Percentiles rank a stretch among this genome's conserved stretches.
phyloP scores from a whole-genome alignment of 768 basidiomycete species.

The Psilocybe subaeruginosa region DNA sequence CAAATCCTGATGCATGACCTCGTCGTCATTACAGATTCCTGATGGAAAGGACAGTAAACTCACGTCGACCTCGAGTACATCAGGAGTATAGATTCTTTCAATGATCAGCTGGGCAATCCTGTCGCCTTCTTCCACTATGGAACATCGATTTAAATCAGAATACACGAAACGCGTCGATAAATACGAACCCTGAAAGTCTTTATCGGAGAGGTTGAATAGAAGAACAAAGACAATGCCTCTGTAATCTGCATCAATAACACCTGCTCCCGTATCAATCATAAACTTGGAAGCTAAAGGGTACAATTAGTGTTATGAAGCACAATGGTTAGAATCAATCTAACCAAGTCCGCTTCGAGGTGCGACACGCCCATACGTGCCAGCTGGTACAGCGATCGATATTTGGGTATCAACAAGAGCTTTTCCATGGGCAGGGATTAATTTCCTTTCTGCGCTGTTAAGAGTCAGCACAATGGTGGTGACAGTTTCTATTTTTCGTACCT shows the following conservation, averaged over 20 bases:
- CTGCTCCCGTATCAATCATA: slow-evolving; percentile 97
- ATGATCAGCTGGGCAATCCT: slow-evolving; percentile 95
- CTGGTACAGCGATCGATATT: slow-evolving; percentile 90
- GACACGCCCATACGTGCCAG: slow-evolving; percentile 94
- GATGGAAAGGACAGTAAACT: slow-evolving; percentile 29
- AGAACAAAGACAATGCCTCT: slow-evolving; percentile 89
- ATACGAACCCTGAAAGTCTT: slow-evolving; percentile 73
- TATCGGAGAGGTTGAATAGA: slow-evolving; percentile 89
- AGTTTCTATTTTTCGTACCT: slow-evolving; percentile 52
- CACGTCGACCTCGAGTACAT: slow-evolving; percentile 84
- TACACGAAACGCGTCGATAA: not conserved
- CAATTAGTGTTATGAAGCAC: not conserved
- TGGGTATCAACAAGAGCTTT: slow-evolving; percentile 93
- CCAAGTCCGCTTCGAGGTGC: slow-evolving; percentile 96
- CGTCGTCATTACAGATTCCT: slow-evolving; percentile 2
- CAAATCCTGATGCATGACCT: slow-evolving; percentile 57
- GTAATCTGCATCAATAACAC: slow-evolving; percentile 97
- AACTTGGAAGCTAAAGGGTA: slow-evolving; percentile 81
- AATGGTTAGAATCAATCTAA: slow-evolving; percentile 37
- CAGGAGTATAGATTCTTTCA: slow-evolving; percentile 87
- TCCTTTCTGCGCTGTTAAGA: slow-evolving; percentile 74
- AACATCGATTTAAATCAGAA: not conserved
- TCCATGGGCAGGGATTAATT: slow-evolving; percentile 83
- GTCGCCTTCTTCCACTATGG: slow-evolving; percentile 86
- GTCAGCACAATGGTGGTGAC: slow-evolving; percentile 1